These are phyloP conservation scores for Podila verticillata DNA, from an alignment of 192 early-diverging fungal genomes.

Conservation along the genomic window DNA sequence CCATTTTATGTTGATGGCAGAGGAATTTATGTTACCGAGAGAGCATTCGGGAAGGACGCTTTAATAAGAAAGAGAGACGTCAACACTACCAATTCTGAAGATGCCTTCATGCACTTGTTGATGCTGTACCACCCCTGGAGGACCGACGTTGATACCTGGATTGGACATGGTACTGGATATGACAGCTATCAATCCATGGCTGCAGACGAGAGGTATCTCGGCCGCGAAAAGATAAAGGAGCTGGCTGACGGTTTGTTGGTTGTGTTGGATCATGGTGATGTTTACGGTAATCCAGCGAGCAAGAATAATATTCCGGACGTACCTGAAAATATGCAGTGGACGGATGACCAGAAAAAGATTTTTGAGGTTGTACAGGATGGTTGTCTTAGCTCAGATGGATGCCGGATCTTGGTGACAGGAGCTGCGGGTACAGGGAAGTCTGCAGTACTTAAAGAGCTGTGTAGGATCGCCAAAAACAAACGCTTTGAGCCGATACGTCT, in stretches of 20 bases:
- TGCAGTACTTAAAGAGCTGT: neutral
- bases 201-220: neutral
- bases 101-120: conserved; percentile 22
- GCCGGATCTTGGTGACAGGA: conserved; percentile 28
- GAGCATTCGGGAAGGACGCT: neutral
- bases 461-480: conserved; percentile 6
- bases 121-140: conserved; percentile 20
- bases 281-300: neutral
- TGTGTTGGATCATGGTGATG: conserved; percentile 11
- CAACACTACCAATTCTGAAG: conserved; percentile 7
- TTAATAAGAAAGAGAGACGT: conserved; percentile 10
- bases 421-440: conserved; percentile 27
- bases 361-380: neutral
- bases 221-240: conserved; percentile 9
- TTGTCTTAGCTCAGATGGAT: neutral
- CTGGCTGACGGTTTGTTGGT: conserved; percentile 10
- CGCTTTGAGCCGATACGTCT: conserved; percentile 10
- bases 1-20: neutral
- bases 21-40: neutral
- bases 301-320: neutral
- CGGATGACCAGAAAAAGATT: conserved; percentile 22
- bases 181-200: conserved; percentile 21
- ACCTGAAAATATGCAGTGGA: conserved; percentile 4
- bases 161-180: conserved; percentile 6
- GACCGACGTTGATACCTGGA: conserved; percentile 12